Base-by-base conservation (phyloP, 306 rosid species). In the Quercus glauca region DNA sequence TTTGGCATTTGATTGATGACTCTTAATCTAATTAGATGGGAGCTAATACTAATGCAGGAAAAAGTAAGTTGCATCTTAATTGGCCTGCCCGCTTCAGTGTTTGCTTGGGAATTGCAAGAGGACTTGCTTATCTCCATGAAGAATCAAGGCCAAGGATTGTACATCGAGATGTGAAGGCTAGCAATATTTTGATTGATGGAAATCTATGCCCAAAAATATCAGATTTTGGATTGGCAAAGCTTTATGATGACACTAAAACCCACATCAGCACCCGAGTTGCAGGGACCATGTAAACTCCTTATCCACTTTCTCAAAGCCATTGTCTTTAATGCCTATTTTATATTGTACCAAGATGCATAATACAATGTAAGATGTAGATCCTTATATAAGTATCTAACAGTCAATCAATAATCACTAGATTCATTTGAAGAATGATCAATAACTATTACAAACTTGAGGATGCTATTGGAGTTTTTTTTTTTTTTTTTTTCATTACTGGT, bases 141-240 rank as follows among this genome's bases (percentile, higher is more conserved):
- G 97, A 93, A 80, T 93, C 94, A 8, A 77, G 91, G n/a, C 74
- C 83, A 29, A 84, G 98, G 26, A 89, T 93, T 77, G 92, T 93
- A 59, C 97, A 93, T 55, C 88, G 98, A 59, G 97, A 93, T 83
- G 94, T 93, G 69, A 93, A 93, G 75, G 89, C 94, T 69, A 91
- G 98, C 60, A 93, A 93, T 75, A 90, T 93, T 71, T 77, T 93
- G 33, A 93, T 93, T 5, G 97, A 93, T 69, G 74, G 78, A 59
- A 73, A 87, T 49, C 90, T 93, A 67, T 11, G 58, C 60, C 94
- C 97, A 14, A 91, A 93, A 85, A 90, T 93, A 81, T 91, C 98
- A 33, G 97, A 91, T 76, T 93, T 93, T 80, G 94, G 97, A 19
- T 82, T 91, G 71, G 94, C 97, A 67, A 93, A 91, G 71, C 92